Evolutionary conservation across 2,329 filamentous ascomycete genomes (phyloP).

Genomic region (Sporothrix pseudoabietina): DNA sequence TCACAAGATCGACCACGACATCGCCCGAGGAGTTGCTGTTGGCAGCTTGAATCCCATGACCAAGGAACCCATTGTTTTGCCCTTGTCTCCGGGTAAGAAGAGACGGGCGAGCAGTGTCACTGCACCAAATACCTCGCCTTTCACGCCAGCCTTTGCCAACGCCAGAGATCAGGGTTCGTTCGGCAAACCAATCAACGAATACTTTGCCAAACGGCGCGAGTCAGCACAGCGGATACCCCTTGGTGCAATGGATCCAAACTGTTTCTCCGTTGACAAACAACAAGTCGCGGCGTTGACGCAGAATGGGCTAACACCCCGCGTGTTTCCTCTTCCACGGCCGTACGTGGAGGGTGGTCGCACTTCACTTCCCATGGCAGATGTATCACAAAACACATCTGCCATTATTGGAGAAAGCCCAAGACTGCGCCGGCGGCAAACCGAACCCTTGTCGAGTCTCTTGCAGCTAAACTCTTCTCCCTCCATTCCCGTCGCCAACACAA

Average conservation of each 20-base stretch:
- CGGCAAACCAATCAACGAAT: conserved; percentile 57
- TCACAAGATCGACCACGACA: conserved; percentile 64
- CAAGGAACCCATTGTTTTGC: conserved; percentile 63
- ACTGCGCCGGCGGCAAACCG: conserved; percentile 54
- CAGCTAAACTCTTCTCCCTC: conserved; percentile 22
- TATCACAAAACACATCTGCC: conserved; percentile 34
- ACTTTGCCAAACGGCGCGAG: conserved; percentile 54
- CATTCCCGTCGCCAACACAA: background rate
- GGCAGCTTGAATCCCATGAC: conserved; percentile 91
- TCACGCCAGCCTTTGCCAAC: background rate
- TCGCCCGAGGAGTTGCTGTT: conserved; percentile 72
- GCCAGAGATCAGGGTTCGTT: conserved; percentile 33
- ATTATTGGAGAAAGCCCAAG: conserved; percentile 43
- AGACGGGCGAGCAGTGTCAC: conserved; percentile 42
- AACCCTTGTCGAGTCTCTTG: conserved; percentile 54
- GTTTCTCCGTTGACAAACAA: conserved; percentile 56
- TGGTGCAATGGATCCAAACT: conserved; percentile 65
- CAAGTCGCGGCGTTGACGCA: conserved; percentile 53
- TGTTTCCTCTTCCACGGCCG: conserved; percentile 61
- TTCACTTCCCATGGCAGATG: conserved; percentile 32
- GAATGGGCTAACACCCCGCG: conserved; percentile 55
- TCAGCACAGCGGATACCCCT: conserved; percentile 52
- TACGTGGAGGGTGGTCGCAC: conserved; percentile 50
- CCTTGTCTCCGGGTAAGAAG: conserved; percentile 46
- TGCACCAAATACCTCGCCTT: conserved; percentile 33